Evolutionary conservation across 148 eudicot species (phyloP).

Genomic region (Talinum fruticosum): DNA sequence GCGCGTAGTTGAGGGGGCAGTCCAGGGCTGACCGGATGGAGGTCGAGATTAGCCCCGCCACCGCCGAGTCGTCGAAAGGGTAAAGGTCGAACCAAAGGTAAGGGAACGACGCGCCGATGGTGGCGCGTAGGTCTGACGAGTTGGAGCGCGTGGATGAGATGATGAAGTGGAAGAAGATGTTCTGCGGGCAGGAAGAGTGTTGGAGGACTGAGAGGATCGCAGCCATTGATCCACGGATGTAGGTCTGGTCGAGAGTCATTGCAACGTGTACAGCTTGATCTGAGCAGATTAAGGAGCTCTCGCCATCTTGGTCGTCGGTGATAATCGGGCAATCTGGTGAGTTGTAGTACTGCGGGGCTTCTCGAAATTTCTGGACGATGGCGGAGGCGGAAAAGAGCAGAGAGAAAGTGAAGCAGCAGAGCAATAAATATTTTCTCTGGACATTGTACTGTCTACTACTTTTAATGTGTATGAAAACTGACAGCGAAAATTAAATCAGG

Average conservation of each 20-base stretch:
- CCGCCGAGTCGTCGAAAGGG: slow-evolving; percentile 46
- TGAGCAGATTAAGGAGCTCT: slow-evolving; percentile 31
- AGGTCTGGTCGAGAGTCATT: slow-evolving; percentile 74
- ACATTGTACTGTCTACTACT: slow-evolving; percentile 28
- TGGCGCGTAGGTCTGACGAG: slow-evolving; percentile 45
- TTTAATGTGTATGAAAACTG: too few species aligned
- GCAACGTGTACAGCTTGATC: slow-evolving; percentile 67
- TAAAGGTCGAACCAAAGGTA: slow-evolving; percentile 56
- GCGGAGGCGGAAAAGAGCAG: neutral
- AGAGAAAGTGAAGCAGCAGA: neutral
- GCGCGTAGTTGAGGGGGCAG: slow-evolving; percentile 73
- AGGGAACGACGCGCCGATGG: slow-evolving; percentile 53
- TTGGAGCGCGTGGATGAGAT: slow-evolving; percentile 34
- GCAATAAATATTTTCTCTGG: neutral
- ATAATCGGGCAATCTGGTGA: slow-evolving; percentile 48
- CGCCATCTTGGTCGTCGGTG: neutral
- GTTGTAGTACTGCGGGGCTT: slow-evolving; percentile 77
- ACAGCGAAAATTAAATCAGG: too few species aligned
- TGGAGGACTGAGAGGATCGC: slow-evolving; percentile 77
- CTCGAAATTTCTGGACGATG: slow-evolving; percentile 41
- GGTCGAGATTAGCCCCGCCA: slow-evolving; percentile 65
- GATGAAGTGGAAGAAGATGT: slow-evolving; percentile 65
- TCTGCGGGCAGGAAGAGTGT: slow-evolving; percentile 79
- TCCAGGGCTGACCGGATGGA: slow-evolving; percentile 90
- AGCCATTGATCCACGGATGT: slow-evolving; percentile 86